Conservation (phyloP, 2,329 filamentous ascomycete species). For the Lojkania enalia region DNA sequence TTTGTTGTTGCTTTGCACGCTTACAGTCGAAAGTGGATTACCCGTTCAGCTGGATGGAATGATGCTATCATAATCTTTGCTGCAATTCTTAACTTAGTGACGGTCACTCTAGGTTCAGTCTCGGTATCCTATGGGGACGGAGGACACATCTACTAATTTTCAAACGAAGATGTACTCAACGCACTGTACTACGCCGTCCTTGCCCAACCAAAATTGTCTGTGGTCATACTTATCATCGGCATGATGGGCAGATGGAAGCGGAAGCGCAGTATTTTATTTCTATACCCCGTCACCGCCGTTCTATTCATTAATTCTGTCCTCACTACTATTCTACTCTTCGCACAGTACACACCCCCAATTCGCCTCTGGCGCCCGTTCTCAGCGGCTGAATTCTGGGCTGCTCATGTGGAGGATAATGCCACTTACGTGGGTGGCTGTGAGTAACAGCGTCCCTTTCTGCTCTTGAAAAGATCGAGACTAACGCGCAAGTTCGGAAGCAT, state of each 20-base stretch:
- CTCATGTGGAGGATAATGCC: background rate
- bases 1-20: slow-evolving; percentile 1
- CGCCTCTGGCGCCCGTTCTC: background rate
- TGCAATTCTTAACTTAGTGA: background rate
- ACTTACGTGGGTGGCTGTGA: background rate
- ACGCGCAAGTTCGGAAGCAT: background rate
- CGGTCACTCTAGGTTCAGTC: slow-evolving; percentile 1
- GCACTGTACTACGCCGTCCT: slow-evolving; percentile 1
- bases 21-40: slow-evolving; percentile 4
- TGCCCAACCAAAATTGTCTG: slow-evolving; percentile 4
- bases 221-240: slow-evolving; percentile 1
- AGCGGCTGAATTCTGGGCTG: background rate
- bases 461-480: background rate
- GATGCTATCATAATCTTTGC: slow-evolving; percentile 5
- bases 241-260: slow-evolving; percentile 1
- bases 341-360: background rate
- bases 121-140: slow-evolving; percentile 1
- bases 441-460: background rate
- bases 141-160: slow-evolving; percentile 1
- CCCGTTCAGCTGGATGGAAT: slow-evolving; percentile 2
- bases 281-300: background rate
- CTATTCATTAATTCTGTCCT: background rate
- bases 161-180: background rate
- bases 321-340: background rate
- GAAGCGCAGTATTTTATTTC: background rate